Conservation (phyloP, 371 early-diverging fungal species). For the Mucor irregularis region DNA sequence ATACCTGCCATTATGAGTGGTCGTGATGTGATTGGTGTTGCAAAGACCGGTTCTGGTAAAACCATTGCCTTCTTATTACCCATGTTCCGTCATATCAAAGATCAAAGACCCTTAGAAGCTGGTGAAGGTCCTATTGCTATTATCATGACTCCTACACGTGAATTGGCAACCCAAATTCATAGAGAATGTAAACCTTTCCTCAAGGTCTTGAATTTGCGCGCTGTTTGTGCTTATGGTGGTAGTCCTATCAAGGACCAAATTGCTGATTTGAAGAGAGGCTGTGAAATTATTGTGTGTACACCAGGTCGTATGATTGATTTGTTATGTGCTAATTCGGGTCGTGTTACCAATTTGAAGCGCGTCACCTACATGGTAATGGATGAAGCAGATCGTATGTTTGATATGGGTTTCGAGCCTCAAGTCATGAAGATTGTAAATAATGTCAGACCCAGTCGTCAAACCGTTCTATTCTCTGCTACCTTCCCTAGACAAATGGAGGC, state of each 20-base stretch:
- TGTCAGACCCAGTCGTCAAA: conserved; percentile 93
- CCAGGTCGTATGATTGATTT: conserved; percentile 99
- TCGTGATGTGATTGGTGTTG: conserved; percentile 97
- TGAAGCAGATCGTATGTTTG: conserved; percentile 98
- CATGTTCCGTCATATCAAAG: conserved; percentile 96
- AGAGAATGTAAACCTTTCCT: conserved; percentile 89
- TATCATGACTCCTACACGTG: conserved; percentile 99
- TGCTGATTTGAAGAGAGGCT: conserved; percentile 96
- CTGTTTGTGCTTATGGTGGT: conserved; percentile 98
- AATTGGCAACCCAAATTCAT: conserved; percentile 98
- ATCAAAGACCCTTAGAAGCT: conserved; percentile 82
- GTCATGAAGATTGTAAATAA: conserved; percentile 96
- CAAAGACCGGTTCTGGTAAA: conserved; percentile 99
- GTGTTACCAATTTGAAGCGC: conserved; percentile 91
- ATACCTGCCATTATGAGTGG: conserved; percentile 98
- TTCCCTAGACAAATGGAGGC: conserved; percentile 98
- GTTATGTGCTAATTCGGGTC: conserved; percentile 93
- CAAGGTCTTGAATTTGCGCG: conserved; percentile 74
- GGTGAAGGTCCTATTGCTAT: conserved; percentile 94
- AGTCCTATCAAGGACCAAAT: conserved; percentile 98
- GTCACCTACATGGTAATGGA: conserved; percentile 98
- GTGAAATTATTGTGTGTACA: conserved; percentile 98
- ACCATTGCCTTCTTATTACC: conserved; percentile 96
- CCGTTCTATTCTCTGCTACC: conserved; percentile 95
- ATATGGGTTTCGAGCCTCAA: conserved; percentile 99